Conservation (phyloP, 2,329 filamentous ascomycete species). For the Lachnellula arida region DNA sequence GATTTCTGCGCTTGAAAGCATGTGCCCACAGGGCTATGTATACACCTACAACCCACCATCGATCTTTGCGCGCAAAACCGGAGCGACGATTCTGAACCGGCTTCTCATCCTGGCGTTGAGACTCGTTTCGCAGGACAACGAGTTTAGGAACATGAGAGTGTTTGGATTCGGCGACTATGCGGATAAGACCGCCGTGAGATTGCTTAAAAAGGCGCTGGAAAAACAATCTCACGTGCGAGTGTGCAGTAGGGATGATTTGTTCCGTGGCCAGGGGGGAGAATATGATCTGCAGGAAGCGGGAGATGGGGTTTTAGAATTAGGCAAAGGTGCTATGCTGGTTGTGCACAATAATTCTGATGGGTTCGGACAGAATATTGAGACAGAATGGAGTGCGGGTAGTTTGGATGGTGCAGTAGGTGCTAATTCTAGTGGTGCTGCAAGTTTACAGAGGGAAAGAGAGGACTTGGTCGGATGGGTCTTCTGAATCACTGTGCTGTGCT, state of each 20-base stretch:
- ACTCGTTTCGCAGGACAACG: constrained; percentile 12
- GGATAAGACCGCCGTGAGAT: neutral
- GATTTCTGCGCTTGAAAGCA: constrained; percentile 23
- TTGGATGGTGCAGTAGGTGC: constrained; percentile 28
- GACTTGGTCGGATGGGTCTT: constrained; percentile 23
- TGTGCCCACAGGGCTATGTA: constrained; percentile 25
- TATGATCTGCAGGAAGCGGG: constrained; percentile 10
- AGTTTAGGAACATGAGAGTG: constrained; percentile 20
- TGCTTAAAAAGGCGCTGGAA: constrained; percentile 9
- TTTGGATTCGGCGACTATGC: constrained; percentile 27
- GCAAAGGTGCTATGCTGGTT: constrained; percentile 21
- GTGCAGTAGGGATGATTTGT: constrained; percentile 16
- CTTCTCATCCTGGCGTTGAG: constrained; percentile 21
- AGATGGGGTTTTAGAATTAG: neutral
- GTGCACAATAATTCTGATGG: constrained; percentile 30
- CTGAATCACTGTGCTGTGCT: neutral
- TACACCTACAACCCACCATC: constrained; percentile 27
- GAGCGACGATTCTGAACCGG: constrained; percentile 19
- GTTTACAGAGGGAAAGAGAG: constrained; percentile 18
- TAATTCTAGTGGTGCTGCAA: constrained; percentile 26
- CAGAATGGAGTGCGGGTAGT: constrained; percentile 22
- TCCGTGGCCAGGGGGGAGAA: constrained; percentile 11
- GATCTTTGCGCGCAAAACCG: constrained; percentile 25
- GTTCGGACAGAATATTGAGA: constrained; percentile 31
- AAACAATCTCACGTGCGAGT: constrained; percentile 16